These are phyloP conservation scores for Schwanniomyces pseudopolymorphus DNA, from an alignment of 805 yeast species.

Conservation along the genomic window DNA sequence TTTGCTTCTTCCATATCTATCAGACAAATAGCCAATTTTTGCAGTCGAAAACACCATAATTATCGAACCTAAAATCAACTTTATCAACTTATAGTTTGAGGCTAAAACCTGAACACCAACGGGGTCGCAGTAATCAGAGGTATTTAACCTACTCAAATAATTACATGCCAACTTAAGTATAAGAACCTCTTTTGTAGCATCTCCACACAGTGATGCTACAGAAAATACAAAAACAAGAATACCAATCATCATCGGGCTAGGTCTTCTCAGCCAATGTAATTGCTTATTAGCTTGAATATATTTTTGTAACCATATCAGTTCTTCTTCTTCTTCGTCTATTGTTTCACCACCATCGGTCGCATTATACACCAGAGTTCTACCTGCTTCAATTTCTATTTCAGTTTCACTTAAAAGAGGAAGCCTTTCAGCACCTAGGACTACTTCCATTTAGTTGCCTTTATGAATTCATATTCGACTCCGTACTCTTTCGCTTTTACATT, in stretches of 20 bases:
- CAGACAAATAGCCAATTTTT: conserved; percentile 41
- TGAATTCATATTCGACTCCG: background rate
- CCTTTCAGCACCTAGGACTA: background rate
- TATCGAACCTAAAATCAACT: conserved; percentile 42
- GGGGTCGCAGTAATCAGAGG: conserved; percentile 25
- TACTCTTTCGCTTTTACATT: too few species aligned
- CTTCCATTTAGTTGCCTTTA: background rate
- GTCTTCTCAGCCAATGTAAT: conserved; percentile 55
- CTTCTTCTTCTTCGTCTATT: conserved; percentile 35
- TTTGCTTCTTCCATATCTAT: conserved; percentile 36
- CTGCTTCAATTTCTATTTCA: background rate
- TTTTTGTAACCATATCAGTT: conserved; percentile 51
- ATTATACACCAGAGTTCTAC: background rate
- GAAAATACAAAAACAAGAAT: conserved; percentile 41
- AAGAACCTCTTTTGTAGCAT: conserved; percentile 41
- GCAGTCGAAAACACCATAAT: conserved; percentile 55
- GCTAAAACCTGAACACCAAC: conserved; percentile 34
- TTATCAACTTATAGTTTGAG: conserved; percentile 50
- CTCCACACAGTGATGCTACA: conserved; percentile 38
- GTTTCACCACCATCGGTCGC: conserved; percentile 20
- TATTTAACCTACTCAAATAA: conserved; percentile 10
- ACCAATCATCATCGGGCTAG: conserved; percentile 52
- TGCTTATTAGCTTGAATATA: conserved; percentile 43
- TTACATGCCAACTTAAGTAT: conserved; percentile 30
- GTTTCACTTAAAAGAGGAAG: background rate